Percentiles rank a stretch among this genome's conserved stretches.
Conservation (phyloP, 352 stramenopile species). For the Globisporangium polare region DNA sequence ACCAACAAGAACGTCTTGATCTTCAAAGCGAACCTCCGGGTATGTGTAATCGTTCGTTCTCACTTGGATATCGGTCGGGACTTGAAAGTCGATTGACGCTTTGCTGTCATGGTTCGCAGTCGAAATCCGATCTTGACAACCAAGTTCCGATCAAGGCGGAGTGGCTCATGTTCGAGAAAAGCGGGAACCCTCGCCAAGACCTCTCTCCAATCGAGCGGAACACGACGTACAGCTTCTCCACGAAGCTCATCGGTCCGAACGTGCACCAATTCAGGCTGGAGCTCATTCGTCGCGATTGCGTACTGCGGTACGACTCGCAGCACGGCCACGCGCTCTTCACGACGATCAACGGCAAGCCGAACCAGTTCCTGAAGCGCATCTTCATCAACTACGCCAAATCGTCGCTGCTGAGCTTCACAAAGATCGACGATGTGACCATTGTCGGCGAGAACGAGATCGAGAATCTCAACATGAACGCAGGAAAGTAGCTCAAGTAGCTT, state of each 20-base stretch:
- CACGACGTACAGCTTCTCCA: conserved; percentile 52
- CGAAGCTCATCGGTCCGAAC: conserved; percentile 33
- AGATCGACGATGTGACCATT: conserved; percentile 35
- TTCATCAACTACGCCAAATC: conserved; percentile 41
- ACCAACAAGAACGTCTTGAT: conserved; percentile 55
- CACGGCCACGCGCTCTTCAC: conserved; percentile 43
- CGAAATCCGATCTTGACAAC: conserved; percentile 29
- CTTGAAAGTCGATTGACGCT: background rate
- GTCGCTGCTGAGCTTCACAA: conserved; percentile 29
- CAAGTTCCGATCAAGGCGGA: conserved; percentile 39
- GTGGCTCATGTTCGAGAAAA: conserved; percentile 72
- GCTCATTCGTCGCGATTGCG: conserved; percentile 39
- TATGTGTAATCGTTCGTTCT: conserved; percentile 4
- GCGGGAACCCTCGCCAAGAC: conserved; percentile 45
- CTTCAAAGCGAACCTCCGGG: conserved; percentile 35
- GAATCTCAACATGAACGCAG: conserved; percentile 6
- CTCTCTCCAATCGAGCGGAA: conserved; percentile 48
- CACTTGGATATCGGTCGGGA: background rate
- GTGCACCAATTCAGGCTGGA: conserved; percentile 47
- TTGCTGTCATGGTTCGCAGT: conserved; percentile 3
- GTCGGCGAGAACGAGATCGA: conserved; percentile 38
- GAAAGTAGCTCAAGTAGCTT: conserved; percentile 10
- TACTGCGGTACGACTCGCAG: conserved; percentile 38
- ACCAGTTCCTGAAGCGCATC: conserved; percentile 44
- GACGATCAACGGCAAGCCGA: conserved; percentile 54